phyloP scores from a whole-genome alignment of 352 stramenopile species.

The Salisapilia sapeloensis region DNA sequence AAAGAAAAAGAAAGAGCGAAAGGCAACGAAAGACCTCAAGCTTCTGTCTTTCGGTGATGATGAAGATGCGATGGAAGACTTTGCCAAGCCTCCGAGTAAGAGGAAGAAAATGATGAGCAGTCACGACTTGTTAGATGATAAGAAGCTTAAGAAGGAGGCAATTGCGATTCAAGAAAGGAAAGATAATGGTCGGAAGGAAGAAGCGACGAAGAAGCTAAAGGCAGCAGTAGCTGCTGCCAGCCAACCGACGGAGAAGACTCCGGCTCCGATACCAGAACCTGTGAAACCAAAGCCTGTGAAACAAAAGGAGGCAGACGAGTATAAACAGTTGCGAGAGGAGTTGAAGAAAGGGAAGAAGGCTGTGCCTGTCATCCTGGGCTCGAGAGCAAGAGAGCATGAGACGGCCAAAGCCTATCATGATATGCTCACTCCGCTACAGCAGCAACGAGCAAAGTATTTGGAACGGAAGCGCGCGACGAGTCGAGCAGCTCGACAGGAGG shows the following conservation, averaged over 20 bases:
- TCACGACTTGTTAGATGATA: conserved; percentile 47
- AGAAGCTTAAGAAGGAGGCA: conserved; percentile 40
- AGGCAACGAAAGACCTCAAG: conserved; percentile 88
- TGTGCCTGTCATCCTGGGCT: conserved; percentile 25
- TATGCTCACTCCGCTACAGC: conserved; percentile 60
- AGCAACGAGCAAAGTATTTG: conserved; percentile 55
- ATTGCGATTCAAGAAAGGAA: conserved; percentile 2
- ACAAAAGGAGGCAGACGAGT: conserved; percentile 28
- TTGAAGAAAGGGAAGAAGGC: conserved; percentile 47
- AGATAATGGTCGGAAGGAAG: conserved; percentile 3
- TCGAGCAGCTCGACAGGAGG: conserved; percentile 30
- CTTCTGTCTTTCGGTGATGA: conserved; percentile 93
- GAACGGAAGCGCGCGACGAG: conserved; percentile 37
- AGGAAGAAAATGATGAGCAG: conserved; percentile 51
- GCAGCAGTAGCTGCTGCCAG: conserved; percentile 18
- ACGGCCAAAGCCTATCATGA: conserved; percentile 34
- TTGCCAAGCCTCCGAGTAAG: conserved; percentile 24
- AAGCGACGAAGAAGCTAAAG: conserved; percentile 13
- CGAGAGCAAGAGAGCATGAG: conserved; percentile 39
- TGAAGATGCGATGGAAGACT: conserved; percentile 24
- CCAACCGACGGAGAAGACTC: neutral
- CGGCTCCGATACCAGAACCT: neutral
- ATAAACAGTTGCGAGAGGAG: conserved; percentile 44
- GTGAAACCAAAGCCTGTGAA: conserved; percentile 1
- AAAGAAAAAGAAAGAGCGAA: conserved; percentile 74